These are phyloP conservation scores for Hypsizygus ulmarius DNA, from an alignment of 1,284 basidiomycete genomes.

Conservation along the genomic window DNA sequence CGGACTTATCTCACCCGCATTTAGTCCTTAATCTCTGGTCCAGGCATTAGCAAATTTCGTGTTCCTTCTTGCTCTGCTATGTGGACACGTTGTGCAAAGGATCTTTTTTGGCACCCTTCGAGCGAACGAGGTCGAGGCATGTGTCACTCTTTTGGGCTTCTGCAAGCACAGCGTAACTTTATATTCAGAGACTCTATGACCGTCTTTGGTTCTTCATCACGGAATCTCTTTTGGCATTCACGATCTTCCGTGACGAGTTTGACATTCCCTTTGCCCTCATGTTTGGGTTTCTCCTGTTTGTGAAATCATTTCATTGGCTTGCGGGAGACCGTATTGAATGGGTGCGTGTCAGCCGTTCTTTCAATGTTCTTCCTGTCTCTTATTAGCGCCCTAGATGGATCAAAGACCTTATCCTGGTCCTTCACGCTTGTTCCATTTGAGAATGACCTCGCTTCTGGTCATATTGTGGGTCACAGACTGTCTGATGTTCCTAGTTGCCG, in stretches of 20 bases:
- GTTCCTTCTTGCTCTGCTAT: conserved; percentile 72
- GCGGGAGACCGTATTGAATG: conserved; percentile 94
- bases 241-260: conserved; percentile 94
- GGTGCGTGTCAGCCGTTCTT: conserved; percentile 47
- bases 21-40: conserved; percentile 8
- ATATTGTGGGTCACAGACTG: conserved; percentile 72
- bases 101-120: conserved; percentile 93
- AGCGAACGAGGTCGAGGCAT: conserved; percentile 88
- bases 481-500: conserved; percentile 71
- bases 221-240: conserved; percentile 92
- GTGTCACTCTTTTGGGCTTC: conserved; percentile 21
- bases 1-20: not conserved
- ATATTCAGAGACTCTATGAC: conserved; percentile 83
- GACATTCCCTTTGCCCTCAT: conserved; percentile 90
- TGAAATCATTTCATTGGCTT: conserved; percentile 99
- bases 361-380: conserved; percentile 8
- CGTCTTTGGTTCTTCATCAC: conserved; percentile 97
- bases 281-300: conserved; percentile 89
- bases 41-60: conserved; percentile 94
- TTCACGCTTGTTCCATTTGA: conserved; percentile 77
- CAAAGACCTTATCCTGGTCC: conserved; percentile 89
- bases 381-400: conserved; percentile 74
- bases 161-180: conserved; percentile 6
- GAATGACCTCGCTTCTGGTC: conserved; percentile 72
- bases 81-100: conserved; percentile 77